Base-by-base conservation (phyloP, 1,284 basidiomycete species). In the Cryptococcus sp. region DNA sequence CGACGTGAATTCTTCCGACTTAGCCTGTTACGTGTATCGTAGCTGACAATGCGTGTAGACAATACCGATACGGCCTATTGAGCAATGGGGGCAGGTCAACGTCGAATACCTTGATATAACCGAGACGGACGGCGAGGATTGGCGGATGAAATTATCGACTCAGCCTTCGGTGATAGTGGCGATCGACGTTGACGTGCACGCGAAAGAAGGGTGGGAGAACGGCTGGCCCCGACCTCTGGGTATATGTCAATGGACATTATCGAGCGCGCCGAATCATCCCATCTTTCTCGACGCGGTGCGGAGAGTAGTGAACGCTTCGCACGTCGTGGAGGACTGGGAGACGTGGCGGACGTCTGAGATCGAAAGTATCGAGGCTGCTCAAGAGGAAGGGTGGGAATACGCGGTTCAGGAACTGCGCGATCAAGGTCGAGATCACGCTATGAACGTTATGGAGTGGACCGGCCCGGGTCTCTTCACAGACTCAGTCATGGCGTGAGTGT, bases 201-300 rank as follows among this genome's bases (percentile, higher is more conserved):
- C 62, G 1, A 38, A 58, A 17, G 31, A 61, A 39, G 61, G 65
- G 47, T 77, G 73, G 70, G 60, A 61, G 22, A 25, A 65, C 16
- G 52, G 42, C n/a, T 78, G 75, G 72, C 73, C 74, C 4, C 65
- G 76, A 25, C 64, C 76, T 4, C 27, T 78, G 6, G 72, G 72
- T 10, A 74, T 79, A 54, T 75, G 68, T 50, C 79, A 80, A 65
- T 80, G 79, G 79, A 78, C 79, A 3, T 62, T 81, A 40, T 69
- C 68, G 2, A 61, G 64, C 13, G 67, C 76, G 5, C 75, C 79
- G 2, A 53, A 69, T 38, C 80, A 81, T 60, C 80, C 79, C 2
- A 75, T 80, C 42, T 68, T 76, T 48, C 57, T 80, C 41, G 80
- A 80, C 55, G 71, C 71, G 11, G 69, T 72, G 0, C 60, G 76